Evolutionary conservation across 1,139 yeast species (phyloP), one percentile per base, ranked within the genome.

Genomic region (Zygotorulaspora mrakii): DNA sequence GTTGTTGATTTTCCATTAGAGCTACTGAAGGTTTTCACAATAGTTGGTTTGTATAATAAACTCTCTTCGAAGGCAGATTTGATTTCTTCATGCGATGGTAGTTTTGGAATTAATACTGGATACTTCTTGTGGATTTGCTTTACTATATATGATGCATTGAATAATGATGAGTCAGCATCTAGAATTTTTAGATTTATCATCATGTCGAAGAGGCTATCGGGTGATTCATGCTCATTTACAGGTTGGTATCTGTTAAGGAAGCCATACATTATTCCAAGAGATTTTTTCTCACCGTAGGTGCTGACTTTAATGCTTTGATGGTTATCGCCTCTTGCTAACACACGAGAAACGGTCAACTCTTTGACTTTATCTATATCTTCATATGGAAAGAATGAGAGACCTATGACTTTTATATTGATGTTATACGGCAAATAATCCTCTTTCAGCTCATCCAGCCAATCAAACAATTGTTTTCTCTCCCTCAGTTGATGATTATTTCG

Each of bases 231-330:
- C 1, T 65, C 48, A 43, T 73, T 63, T 0, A 86, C 71, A 0
- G 79, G 75, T 57, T 86, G 84, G 55, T 79, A 87, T 41, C 95
- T 66, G 2, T 68, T 67, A 30, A 86, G 68, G 52, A 89, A 89
- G 0, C 91, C 89, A 31, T 68, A 66, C 84, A 89, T 78, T 22
- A 91, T 79, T 10, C 70, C 74, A 14, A 69, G 61, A 0, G 84
- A 79, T 33, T 72, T 67, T 9, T 63, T 61, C 1, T 62, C 62
- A 5, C 74, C 74, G 46, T 77, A 73, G 1, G 70, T 57, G 0
- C 61, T 61, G 3, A 71, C 72, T 50, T 81, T 80, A 35, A 94
- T 84, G 0, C 94, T 77, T 60, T 88, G 96, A 58, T 94, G 99
- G 51, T 86, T 83, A 57, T 87, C 94, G 1, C 96, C 97, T 51